Evolutionary conservation across 2,329 filamentous ascomycete species (phyloP).

Genomic region (Pseudogymnoascus sp.): DNA sequence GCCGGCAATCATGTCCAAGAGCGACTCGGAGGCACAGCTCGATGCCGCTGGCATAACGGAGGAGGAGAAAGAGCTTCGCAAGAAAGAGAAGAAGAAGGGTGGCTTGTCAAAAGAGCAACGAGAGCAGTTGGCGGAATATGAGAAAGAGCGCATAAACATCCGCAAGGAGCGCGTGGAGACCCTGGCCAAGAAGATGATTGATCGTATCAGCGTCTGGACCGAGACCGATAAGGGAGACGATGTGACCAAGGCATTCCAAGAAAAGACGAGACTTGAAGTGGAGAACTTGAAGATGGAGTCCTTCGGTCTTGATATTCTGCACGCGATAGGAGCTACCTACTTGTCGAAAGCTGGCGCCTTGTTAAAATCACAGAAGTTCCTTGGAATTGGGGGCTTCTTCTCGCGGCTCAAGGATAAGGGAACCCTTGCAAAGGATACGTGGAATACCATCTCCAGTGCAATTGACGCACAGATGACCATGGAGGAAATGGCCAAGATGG

Average conservation of each 20-base stretch:
- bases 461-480: constrained; percentile 97
- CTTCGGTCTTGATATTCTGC: constrained; percentile 90
- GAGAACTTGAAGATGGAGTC: constrained; percentile 99
- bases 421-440: constrained; percentile 93
- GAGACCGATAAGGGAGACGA: constrained; percentile 87
- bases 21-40: constrained; percentile 66
- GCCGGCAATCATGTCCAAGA: constrained; percentile 80
- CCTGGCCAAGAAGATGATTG: constrained; percentile 74
- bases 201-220: constrained; percentile 90
- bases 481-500: constrained; percentile 96
- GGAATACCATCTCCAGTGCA: constrained; percentile 92
- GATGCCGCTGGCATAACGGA: constrained; percentile 57
- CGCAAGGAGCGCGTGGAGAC: constrained; percentile 86
- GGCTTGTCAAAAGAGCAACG: constrained; percentile 85
- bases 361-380: constrained; percentile 91
- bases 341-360: constrained; percentile 78
- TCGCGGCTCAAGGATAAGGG: constrained; percentile 92
- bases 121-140: constrained; percentile 82
- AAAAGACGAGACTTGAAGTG: constrained; percentile 89
- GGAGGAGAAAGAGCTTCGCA: constrained; percentile 68
- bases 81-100: constrained; percentile 84
- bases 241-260: constrained; percentile 82
- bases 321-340: constrained; percentile 90
- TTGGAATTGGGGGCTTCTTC: constrained; percentile 94
- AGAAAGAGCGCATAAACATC: constrained; percentile 73